Evolutionary conservation across 805 yeast genomes (phyloP).

Genomic region (Lipomyces lipofer): DNA sequence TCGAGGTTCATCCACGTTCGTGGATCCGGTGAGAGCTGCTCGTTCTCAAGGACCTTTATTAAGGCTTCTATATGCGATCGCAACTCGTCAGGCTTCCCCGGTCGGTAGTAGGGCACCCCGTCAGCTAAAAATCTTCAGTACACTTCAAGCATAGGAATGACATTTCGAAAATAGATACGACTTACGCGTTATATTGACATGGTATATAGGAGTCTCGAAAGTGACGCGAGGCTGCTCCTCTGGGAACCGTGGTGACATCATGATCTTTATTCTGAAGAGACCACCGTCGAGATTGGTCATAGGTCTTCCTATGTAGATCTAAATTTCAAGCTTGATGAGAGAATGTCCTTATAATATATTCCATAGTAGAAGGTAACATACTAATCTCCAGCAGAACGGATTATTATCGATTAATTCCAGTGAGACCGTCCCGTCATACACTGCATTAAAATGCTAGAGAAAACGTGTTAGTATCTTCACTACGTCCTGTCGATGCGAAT

Average conservation of each 20-base stretch:
- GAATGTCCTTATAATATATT: too few relatives aligned
- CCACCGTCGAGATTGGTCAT: slow-evolving; percentile 21
- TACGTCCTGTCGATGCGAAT: too few relatives aligned
- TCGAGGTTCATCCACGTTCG: slow-evolving; percentile 23
- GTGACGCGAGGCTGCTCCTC: slow-evolving; percentile 17
- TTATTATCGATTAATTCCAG: slow-evolving; percentile 17
- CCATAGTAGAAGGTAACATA: too few relatives aligned
- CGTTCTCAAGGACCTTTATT: slow-evolving; percentile 6
- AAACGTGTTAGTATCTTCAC: too few relatives aligned
- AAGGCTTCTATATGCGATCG: slow-evolving; percentile 14
- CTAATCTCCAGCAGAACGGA: slow-evolving; percentile 18
- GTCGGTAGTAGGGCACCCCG: slow-evolving; percentile 17
- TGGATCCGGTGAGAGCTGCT: slow-evolving; percentile 20
- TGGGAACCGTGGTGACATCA: slow-evolving; percentile 14
- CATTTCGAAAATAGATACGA: too few relatives aligned
- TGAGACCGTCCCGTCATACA: slow-evolving; percentile 17
- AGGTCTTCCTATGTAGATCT: slow-evolving; percentile 16
- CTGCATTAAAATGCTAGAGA: neutral
- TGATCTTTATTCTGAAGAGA: slow-evolving; percentile 7
- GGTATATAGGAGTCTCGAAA: slow-evolving; percentile 23
- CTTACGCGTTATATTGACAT: slow-evolving; percentile 16
- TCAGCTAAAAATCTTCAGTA: too few relatives aligned
- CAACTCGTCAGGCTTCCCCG: slow-evolving; percentile 11
- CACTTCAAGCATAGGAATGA: too few relatives aligned
- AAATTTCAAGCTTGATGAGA: too few relatives aligned